These are phyloP conservation scores for Chamaenerion angustifolium DNA, from an alignment of 345 rosid genomes.

Conservation along the genomic window DNA sequence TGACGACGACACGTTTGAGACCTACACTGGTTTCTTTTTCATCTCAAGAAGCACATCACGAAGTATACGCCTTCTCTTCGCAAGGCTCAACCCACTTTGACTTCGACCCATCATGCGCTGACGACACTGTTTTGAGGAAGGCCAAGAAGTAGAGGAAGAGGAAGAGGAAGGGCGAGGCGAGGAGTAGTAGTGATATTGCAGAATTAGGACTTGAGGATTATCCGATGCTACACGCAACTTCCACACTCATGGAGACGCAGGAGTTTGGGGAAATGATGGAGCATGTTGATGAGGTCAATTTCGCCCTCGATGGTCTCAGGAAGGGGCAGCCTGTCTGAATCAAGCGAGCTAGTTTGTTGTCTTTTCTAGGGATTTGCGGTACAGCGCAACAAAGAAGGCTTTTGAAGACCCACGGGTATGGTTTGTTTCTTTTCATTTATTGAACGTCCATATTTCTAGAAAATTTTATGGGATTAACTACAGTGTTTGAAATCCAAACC, in stretches of 20 bases:
- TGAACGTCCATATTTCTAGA: conserved; percentile 5
- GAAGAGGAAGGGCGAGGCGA: conserved; percentile 11
- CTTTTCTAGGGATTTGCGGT: conserved; percentile 64
- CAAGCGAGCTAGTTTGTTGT: conserved; percentile 66
- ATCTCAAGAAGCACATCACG: conserved; percentile 35
- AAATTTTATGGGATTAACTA: background rate
- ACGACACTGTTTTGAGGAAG: conserved; percentile 25
- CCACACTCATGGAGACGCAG: conserved; percentile 93
- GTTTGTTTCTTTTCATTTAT: background rate
- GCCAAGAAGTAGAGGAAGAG: conserved; percentile 44
- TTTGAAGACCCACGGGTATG: conserved; percentile 63
- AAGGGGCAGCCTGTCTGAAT: conserved; percentile 71
- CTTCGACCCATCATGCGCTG: conserved; percentile 11
- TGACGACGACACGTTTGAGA: conserved; percentile 30
- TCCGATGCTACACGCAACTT: conserved; percentile 24
- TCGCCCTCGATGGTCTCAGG: conserved; percentile 82
- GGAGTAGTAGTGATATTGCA: background rate
- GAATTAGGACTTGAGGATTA: conserved; percentile 9
- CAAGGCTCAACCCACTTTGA: conserved; percentile 31
- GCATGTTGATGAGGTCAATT: conserved; percentile 90
- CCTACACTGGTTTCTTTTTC: conserved; percentile 20
- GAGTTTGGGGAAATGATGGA: conserved; percentile 99
- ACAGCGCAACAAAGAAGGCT: conserved; percentile 67
- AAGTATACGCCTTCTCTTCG: conserved; percentile 44
- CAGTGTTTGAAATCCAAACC: too few species aligned